Conservation (phyloP, 2,329 filamentous ascomycete genomes). For the Fusarium guadeloupense region DNA sequence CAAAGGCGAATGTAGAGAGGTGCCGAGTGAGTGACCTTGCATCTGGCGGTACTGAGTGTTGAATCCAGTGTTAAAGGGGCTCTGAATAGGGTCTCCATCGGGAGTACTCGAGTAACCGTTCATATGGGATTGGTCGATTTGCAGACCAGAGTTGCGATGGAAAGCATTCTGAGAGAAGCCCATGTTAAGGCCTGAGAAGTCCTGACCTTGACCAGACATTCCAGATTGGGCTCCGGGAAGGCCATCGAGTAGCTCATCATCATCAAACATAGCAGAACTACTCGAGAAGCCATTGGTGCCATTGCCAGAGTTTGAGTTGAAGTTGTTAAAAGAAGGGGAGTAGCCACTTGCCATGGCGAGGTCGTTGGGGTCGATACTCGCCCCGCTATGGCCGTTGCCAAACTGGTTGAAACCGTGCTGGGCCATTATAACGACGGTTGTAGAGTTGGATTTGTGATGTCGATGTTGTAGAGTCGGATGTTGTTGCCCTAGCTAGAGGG, state of each 20-base stretch:
- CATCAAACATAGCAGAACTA: conserved; percentile 80
- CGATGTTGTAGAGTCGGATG: conserved; percentile 24
- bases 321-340: conserved; percentile 67
- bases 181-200: conserved; percentile 68
- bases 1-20: conserved; percentile 56
- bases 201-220: conserved; percentile 64
- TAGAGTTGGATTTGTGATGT: conserved; percentile 14
- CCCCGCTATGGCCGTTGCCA: conserved; percentile 61
- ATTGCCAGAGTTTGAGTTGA: conserved; percentile 66
- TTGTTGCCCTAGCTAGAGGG: conserved; percentile 35
- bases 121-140: conserved; percentile 70
- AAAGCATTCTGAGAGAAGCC: conserved; percentile 64
- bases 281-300: conserved; percentile 77
- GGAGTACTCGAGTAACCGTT: conserved; percentile 91
- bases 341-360: conserved; percentile 74
- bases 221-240: conserved; percentile 64
- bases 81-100: conserved; percentile 90
- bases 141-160: conserved; percentile 61
- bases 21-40: conserved; percentile 65
- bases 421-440: conserved; percentile 54
- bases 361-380: conserved; percentile 84
- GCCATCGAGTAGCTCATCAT: conserved; percentile 87
- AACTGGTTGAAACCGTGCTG: conserved; percentile 67
- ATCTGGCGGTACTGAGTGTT: conserved; percentile 81
- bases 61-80: conserved; percentile 84